phyloP scores from a whole-genome alignment of 352 stramenopile genomes.

The Pythium aquatile region DNA sequence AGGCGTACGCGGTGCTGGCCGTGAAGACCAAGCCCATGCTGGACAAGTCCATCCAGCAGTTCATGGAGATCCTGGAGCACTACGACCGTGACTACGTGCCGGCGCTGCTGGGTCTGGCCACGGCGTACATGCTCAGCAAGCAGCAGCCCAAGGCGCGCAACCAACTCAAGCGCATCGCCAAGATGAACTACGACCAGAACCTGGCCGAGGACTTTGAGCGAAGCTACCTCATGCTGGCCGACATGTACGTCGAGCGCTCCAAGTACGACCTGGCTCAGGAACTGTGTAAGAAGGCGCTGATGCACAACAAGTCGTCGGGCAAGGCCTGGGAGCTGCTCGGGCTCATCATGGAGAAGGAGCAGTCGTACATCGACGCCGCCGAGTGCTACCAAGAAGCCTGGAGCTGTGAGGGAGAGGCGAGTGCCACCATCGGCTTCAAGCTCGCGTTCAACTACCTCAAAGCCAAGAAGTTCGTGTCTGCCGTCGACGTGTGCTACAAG shows the following conservation, averaged over 20 bases:
- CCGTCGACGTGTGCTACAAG: constrained; percentile 93
- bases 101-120: constrained; percentile 86
- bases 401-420: constrained; percentile 80
- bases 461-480: constrained; percentile 86
- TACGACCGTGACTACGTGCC: constrained; percentile 88
- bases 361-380: constrained; percentile 90
- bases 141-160: constrained; percentile 92
- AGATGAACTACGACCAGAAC: constrained; percentile 89
- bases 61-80: constrained; percentile 89
- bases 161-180: constrained; percentile 94
- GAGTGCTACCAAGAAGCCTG: constrained; percentile 92
- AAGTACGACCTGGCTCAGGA: constrained; percentile 94
- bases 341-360: constrained; percentile 94
- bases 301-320: constrained; percentile 91
- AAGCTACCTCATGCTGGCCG: constrained; percentile 91
- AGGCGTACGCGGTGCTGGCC: constrained; percentile 84
- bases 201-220: constrained; percentile 92
- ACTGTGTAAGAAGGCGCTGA: constrained; percentile 91
- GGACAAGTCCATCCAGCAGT: constrained; percentile 87
- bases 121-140: constrained; percentile 92
- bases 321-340: constrained; percentile 94
- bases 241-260: constrained; percentile 89
- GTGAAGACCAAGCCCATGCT: constrained; percentile 82
- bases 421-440: constrained; percentile 92
- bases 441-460: constrained; percentile 97